These are phyloP conservation scores for Entrophospora sp. DNA, from an alignment of 192 early-diverging fungal species.

Conservation along the genomic window DNA sequence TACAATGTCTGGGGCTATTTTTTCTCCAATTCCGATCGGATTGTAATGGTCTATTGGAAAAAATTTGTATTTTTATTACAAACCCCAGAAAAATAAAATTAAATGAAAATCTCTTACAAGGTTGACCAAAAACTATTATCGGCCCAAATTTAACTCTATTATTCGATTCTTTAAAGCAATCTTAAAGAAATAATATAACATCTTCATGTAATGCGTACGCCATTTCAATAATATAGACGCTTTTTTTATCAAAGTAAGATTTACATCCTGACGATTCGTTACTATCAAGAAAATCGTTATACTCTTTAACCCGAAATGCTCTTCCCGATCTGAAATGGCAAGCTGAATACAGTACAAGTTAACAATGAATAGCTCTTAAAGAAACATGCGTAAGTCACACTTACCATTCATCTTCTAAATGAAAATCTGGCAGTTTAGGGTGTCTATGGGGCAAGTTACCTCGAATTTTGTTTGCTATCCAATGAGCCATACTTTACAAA, in stretches of 20 bases:
- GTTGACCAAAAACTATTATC: not conserved
- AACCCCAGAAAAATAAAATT: not conserved
- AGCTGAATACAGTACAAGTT: conserved; percentile 3
- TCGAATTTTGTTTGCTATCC: not conserved
- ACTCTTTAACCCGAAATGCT: conserved; percentile 1
- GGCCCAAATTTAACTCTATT: not conserved
- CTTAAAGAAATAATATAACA: not conserved
- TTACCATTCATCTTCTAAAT: conserved; percentile 3
- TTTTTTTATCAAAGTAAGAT: conserved; percentile 3
- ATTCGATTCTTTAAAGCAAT: not conserved
- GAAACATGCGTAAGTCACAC: not conserved
- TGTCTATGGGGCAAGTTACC: not conserved
- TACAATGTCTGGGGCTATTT: not conserved
- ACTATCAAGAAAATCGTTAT: conserved; percentile 7
- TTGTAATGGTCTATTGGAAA: conserved; percentile 4
- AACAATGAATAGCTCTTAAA: conserved; percentile 7
- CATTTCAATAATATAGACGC: conserved; percentile 7
- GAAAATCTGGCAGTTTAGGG: not conserved
- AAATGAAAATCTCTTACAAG: conserved; percentile 13
- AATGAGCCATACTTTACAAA: not conserved
- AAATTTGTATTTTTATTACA: not conserved
- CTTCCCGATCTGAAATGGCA: conserved; percentile 11
- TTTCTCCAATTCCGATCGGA: not conserved
- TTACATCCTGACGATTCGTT: not conserved
- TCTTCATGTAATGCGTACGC: conserved; percentile 3